Percentiles rank a stretch among this genome's conserved stretches.
phyloP scores from a whole-genome alignment of 345 rosid genomes.

The Rhizophora mangle region DNA sequence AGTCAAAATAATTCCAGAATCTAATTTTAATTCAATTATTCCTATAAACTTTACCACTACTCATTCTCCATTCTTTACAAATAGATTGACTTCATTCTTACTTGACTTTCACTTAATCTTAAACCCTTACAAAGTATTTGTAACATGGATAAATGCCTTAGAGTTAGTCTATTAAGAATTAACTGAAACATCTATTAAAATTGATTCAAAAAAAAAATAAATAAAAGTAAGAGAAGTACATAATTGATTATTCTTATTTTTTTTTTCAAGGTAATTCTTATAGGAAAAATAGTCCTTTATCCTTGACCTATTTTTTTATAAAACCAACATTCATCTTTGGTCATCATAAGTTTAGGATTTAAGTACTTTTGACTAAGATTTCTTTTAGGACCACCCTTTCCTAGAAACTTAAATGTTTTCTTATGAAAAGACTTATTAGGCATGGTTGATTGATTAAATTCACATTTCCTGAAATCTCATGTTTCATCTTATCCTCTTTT shows the following conservation, averaged over 20 bases:
- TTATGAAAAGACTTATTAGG: background rate
- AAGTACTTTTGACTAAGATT: background rate
- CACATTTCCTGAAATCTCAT: background rate
- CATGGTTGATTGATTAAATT: background rate
- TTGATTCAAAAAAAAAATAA: too few relatives aligned
- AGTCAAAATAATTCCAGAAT: background rate
- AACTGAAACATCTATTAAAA: too few relatives aligned
- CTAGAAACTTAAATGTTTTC: background rate
- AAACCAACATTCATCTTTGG: conserved; percentile 1
- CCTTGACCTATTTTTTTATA: background rate
- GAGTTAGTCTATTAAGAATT: too few relatives aligned
- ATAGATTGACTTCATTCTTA: too few relatives aligned
- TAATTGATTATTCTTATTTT: too few relatives aligned
- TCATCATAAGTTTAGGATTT: background rate
- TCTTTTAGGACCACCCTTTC: background rate
- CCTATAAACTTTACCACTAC: background rate
- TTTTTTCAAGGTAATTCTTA: too few relatives aligned
- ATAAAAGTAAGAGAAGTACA: too few relatives aligned
- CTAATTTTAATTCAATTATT: background rate
- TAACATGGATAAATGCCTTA: too few relatives aligned
- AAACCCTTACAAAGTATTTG: too few relatives aligned
- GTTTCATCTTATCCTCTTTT: too few relatives aligned
- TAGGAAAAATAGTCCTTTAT: background rate
- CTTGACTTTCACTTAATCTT: too few relatives aligned
- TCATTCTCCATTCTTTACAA: background rate